Percentiles rank a stretch among this genome's conserved stretches.
phyloP scores from a whole-genome alignment of 768 basidiomycete species.

The Porpolomopsis calyptriformis region DNA sequence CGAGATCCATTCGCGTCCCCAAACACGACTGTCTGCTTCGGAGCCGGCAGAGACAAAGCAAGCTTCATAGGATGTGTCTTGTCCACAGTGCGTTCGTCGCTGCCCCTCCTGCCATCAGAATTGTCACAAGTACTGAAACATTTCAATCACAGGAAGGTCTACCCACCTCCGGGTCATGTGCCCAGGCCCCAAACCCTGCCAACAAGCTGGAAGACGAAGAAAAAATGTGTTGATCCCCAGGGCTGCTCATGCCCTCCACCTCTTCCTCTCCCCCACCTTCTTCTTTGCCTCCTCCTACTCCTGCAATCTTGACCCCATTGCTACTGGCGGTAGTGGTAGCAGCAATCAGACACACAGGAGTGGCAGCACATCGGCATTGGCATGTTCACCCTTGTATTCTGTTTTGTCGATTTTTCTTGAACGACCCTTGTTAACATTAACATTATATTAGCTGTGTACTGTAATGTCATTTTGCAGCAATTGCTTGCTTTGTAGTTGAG shows the following conservation, averaged over 20 bases:
- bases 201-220: not conserved
- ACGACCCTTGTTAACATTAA: too few species aligned
- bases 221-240: not conserved
- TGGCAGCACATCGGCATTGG: not conserved
- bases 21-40: too few species aligned
- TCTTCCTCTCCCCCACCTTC: not conserved
- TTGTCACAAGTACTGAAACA: not conserved
- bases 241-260: not conserved
- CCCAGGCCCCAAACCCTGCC: not conserved
- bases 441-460: too few species aligned
- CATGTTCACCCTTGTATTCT: not conserved
- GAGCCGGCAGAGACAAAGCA: too few species aligned
- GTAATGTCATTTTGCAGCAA: too few species aligned
- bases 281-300: not conserved
- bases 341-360: not conserved
- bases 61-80: not conserved
- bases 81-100: too few species aligned
- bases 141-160: not conserved
- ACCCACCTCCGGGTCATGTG: not conserved
- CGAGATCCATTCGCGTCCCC: constrained; percentile 17
- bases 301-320: not conserved
- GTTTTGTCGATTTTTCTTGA: too few species aligned
- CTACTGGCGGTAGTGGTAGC: not conserved
- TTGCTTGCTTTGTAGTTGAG: too few species aligned
- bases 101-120: not conserved